Percentiles rank a stretch among this genome's conserved stretches.
These are phyloP conservation scores for Butyriboletus loyo DNA, from an alignment of 768 basidiomycete genomes.

Conservation along the genomic window DNA sequence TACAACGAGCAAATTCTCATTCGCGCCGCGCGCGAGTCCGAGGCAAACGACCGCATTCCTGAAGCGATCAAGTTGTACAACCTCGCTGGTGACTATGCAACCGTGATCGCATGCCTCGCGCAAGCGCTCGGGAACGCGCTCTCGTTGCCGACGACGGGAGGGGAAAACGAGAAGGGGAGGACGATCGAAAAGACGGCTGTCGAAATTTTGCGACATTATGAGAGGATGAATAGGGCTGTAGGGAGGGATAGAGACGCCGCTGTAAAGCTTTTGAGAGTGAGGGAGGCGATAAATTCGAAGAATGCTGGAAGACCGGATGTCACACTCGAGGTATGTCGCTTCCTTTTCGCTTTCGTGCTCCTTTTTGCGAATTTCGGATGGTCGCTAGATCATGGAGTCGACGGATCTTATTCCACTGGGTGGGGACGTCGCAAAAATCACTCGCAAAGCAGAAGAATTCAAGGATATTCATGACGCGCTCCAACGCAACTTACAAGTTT, in stretches of 20 bases:
- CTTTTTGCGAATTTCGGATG: background rate
- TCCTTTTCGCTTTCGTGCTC: background rate
- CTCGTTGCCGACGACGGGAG: constrained; percentile 52
- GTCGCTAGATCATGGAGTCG: constrained; percentile 73
- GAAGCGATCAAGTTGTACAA: constrained; percentile 97
- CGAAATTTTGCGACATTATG: constrained; percentile 79
- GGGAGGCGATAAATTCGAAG: constrained; percentile 79
- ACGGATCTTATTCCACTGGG: constrained; percentile 85
- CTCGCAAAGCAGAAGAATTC: constrained; percentile 85
- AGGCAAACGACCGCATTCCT: constrained; percentile 78
- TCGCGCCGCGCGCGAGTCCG: constrained; percentile 76
- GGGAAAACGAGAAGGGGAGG: constrained; percentile 56
- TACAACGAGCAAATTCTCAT: constrained; percentile 83
- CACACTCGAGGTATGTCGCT: constrained; percentile 69
- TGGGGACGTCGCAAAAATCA: constrained; percentile 81
- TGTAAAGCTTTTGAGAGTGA: constrained; percentile 69
- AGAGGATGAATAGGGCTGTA: constrained; percentile 67
- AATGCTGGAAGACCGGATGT: constrained; percentile 67
- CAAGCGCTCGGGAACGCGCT: constrained; percentile 84
- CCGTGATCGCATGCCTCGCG: constrained; percentile 85
- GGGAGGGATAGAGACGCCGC: constrained; percentile 75
- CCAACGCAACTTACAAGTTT: constrained; percentile 84
- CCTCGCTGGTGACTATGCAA: constrained; percentile 85
- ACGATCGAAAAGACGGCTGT: constrained; percentile 70
- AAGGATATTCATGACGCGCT: constrained; percentile 81